Evolutionary conservation across 2,329 filamentous ascomycete genomes (phyloP), one percentile per base, ranked within the genome.

Genomic region (Rhexocercosporidium sp.): DNA sequence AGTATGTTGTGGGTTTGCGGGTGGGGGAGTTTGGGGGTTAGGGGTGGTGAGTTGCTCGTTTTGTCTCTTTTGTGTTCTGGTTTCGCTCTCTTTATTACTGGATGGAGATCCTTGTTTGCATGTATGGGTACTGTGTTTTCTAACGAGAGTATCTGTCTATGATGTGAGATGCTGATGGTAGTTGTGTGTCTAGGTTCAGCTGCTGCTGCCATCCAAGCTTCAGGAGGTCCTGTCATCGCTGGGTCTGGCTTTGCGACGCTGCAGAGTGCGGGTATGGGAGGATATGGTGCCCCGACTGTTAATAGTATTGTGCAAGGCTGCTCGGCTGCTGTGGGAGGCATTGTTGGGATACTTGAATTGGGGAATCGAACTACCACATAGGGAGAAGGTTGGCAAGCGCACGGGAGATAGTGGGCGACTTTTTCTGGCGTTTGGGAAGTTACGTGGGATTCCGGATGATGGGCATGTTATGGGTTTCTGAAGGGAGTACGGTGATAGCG

Each of bases 191-290:
- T 25, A 64, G 62, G 49, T 44, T 64, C 62, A 6, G 25, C 39
- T 12, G 66, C 64, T 46, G 60, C 56, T 25, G 63, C 18, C 2
- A 25, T 49, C 54, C 63, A 66, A 44, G 51, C 59, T 12, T 39
- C 56, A 1, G 20, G 14, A 0, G 65, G 65, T 51, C 57, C 60
- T 41, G 56, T 68, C 3, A 56, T 59, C 20, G 60, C 66, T 22
- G 49, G 56, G 18, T 59, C 66, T 11, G 31, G 14, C 6, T 65
- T 68, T 22, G 61, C 61, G 14, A 57, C 46, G 14, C 29, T 68
- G 2, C 63, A 67, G 56, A 68, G 66, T 39, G 66, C 60, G 18
- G 61, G 18, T 18, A 59, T 59, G 61, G 62, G 56, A 63, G 68
- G 64, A 37, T 63, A 64, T 49, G 68, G 60, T 3, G 18, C 25